Conservation (phyloP, 2,329 filamentous ascomycete genomes). For the Cladosporium sphaerospermum region DNA sequence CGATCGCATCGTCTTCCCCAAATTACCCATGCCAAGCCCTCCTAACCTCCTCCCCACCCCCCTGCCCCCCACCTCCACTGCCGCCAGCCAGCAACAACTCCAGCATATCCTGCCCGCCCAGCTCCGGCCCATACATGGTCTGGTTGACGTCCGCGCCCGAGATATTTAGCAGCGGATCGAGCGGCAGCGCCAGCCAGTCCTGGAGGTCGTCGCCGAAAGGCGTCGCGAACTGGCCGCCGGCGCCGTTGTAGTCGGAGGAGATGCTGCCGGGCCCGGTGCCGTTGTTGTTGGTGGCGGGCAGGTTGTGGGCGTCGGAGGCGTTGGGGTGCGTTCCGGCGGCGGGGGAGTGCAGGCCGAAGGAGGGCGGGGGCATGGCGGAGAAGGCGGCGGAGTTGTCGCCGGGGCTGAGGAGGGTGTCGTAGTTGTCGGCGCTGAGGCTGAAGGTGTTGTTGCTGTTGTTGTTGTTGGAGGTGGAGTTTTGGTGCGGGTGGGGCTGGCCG, state of each 20-base stretch:
- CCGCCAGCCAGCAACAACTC: slow-evolving; percentile 36
- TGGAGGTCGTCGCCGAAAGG: slow-evolving; percentile 30
- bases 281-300: slow-evolving; percentile 9
- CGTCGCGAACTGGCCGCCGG: slow-evolving; percentile 14
- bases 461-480: slow-evolving; percentile 11
- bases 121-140: slow-evolving; percentile 56
- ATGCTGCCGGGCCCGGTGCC: slow-evolving; percentile 14
- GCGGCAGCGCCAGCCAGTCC: slow-evolving; percentile 57
- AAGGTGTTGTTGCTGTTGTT: slow-evolving; percentile 24
- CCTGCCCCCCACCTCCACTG: neutral
- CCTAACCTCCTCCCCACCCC: neutral
- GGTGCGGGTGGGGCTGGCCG: slow-evolving; percentile 19
- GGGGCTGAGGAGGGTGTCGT: slow-evolving; percentile 31
- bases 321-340: slow-evolving; percentile 6
- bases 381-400: slow-evolving; percentile 31
- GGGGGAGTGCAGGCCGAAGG: slow-evolving; percentile 29
- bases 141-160: slow-evolving; percentile 52
- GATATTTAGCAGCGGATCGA: slow-evolving; percentile 54
- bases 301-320: slow-evolving; percentile 18
- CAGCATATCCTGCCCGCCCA: slow-evolving; percentile 50
- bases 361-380: slow-evolving; percentile 45
- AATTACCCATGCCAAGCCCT: neutral
- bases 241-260: slow-evolving; percentile 13
- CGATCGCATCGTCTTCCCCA: too few species aligned
- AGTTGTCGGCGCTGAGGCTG: slow-evolving; percentile 40